A percentile compares a stretch with the other conserved stretches of the same genome.
These are phyloP conservation scores for Harringtonia aguacate DNA, from an alignment of 2,329 filamentous ascomycete species.

Conservation along the genomic window DNA sequence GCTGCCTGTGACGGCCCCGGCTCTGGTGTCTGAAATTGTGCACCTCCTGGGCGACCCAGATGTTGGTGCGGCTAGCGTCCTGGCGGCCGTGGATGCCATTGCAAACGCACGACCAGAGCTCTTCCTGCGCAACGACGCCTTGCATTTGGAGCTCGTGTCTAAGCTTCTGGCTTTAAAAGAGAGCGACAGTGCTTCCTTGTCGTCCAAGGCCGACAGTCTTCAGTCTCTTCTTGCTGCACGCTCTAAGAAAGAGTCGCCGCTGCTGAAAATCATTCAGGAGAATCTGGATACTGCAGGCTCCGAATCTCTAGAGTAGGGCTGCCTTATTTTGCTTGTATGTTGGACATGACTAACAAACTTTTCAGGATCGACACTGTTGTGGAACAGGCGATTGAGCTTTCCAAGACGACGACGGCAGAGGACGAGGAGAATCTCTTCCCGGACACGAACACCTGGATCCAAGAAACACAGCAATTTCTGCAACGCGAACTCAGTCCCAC, in stretches of 20 bases:
- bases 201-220: conserved; percentile 30
- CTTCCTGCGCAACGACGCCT: conserved; percentile 30
- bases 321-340: background rate
- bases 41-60: conserved; percentile 12
- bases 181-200: conserved; percentile 25
- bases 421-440: conserved; percentile 48
- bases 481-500: conserved; percentile 44
- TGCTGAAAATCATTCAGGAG: conserved; percentile 40
- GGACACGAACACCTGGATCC: conserved; percentile 51
- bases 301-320: conserved; percentile 39
- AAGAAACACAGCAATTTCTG: conserved; percentile 47
- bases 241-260: conserved; percentile 27
- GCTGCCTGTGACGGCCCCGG: conserved; percentile 20
- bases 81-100: conserved; percentile 38
- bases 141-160: conserved; percentile 39
- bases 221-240: conserved; percentile 34
- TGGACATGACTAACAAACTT: too few species aligned
- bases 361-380: conserved; percentile 45
- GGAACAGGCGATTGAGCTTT: conserved; percentile 32
- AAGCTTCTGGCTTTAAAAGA: conserved; percentile 45
- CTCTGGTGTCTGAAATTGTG: conserved; percentile 19
- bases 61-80: conserved; percentile 16
- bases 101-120: conserved; percentile 32
- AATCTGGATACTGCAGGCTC: conserved; percentile 40
- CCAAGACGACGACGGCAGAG: conserved; percentile 15